phyloP scores from a whole-genome alignment of 1,284 basidiomycete species.

The Abortiporus biennis region DNA sequence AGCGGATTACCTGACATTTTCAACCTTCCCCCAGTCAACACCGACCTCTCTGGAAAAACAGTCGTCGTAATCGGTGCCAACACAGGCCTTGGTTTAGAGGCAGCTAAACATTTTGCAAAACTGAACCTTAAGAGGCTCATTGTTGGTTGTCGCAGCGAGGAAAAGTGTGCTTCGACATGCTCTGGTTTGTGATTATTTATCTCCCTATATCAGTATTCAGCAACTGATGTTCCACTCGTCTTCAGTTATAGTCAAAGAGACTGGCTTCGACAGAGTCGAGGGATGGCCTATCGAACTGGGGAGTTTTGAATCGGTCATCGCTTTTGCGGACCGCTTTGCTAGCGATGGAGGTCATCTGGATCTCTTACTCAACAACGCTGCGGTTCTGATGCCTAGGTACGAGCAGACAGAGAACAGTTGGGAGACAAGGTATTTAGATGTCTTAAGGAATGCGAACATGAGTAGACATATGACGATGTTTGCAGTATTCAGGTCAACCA shows the following conservation, averaged over 20 bases:
- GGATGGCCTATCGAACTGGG: slow-evolving; percentile 24
- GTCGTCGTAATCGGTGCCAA: slow-evolving; percentile 29
- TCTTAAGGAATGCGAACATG: too few relatives aligned
- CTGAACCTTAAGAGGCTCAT: slow-evolving; percentile 26
- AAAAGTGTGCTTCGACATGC: slow-evolving; percentile 10
- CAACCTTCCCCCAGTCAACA: slow-evolving; percentile 13
- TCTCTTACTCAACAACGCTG: slow-evolving; percentile 29
- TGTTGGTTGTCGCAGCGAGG: slow-evolving; percentile 21
- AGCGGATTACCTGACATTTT: too few relatives aligned
- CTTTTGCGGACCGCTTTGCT: slow-evolving; percentile 24
- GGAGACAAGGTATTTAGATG: slow-evolving; percentile 27
- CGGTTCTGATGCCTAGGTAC: slow-evolving; percentile 13
- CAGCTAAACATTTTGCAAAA: slow-evolving; percentile 25
- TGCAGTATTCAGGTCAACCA: slow-evolving; percentile 26
- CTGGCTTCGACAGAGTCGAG: slow-evolving; percentile 20
- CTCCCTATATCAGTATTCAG: too few relatives aligned
- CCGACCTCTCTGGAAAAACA: slow-evolving; percentile 25
- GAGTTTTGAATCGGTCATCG: slow-evolving; percentile 21
- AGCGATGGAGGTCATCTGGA: slow-evolving; percentile 24
- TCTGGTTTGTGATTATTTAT: not conserved
- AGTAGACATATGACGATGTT: too few relatives aligned
- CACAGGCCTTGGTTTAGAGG: slow-evolving; percentile 27
- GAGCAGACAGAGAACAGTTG: slow-evolving; percentile 22
- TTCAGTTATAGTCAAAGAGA: slow-evolving; percentile 21
- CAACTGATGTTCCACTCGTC: too few relatives aligned